Percentiles rank a stretch among this genome's conserved stretches.
phyloP scores from a whole-genome alignment of 345 rosid genomes.

The Passiflora organensis region DNA sequence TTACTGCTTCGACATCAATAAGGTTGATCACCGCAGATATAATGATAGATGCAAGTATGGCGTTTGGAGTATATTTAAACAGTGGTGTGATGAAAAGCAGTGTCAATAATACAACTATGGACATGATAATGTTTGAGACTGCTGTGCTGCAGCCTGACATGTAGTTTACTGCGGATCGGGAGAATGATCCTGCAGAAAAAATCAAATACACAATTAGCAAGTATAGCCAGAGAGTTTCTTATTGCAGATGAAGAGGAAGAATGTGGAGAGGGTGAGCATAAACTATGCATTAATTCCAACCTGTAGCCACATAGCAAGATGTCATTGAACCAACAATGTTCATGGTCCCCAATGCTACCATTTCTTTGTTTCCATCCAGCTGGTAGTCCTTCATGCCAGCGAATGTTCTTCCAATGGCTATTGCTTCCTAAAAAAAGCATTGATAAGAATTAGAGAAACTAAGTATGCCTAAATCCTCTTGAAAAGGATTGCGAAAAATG shows the following conservation, averaged over 20 bases:
- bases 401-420: constrained; percentile 94
- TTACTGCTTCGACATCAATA: constrained; percentile 61
- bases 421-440: constrained; percentile 94
- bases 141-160: constrained; percentile 94
- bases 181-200: constrained; percentile 66
- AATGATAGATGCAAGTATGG: constrained; percentile 83
- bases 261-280: too few relatives aligned
- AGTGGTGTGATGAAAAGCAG: constrained; percentile 78
- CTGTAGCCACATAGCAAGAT: constrained; percentile 94
- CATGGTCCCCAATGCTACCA: constrained; percentile 94
- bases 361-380: constrained; percentile 92
- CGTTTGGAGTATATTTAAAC: constrained; percentile 89
- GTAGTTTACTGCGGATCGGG: constrained; percentile 90
- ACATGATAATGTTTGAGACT: constrained; percentile 86
- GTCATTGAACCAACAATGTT: constrained; percentile 90
- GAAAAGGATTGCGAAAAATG: constrained; percentile 7
- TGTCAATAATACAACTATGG: constrained; percentile 67
- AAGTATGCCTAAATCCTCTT: constrained; percentile 1
- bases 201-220: background rate
- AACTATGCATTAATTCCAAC: constrained; percentile 31
- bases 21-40: constrained; percentile 77
- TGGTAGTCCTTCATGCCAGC: constrained; percentile 95
- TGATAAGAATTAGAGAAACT: too few relatives aligned
- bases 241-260: too few relatives aligned
- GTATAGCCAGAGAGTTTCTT: background rate